Percentiles rank a stretch among this genome's conserved stretches.
These are phyloP conservation scores for Mollisia scopiformis DNA, from an alignment of 2,329 filamentous ascomycete species.

Conservation along the genomic window DNA sequence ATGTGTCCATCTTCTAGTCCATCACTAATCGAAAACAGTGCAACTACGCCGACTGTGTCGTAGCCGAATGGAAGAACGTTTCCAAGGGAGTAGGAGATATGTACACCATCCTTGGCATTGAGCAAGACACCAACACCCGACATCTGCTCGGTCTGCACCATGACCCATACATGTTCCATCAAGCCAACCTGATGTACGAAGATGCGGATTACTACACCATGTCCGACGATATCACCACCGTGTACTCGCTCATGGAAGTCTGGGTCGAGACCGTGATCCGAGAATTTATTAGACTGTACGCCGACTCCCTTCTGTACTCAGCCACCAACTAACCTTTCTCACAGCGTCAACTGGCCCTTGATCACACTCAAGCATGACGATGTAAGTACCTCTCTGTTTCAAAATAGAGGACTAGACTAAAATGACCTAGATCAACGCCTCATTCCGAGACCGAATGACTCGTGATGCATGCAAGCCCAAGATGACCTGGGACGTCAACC, in stretches of 20 bases:
- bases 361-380: conserved; percentile 58
- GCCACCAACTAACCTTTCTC: not conserved
- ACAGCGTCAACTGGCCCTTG: conserved; percentile 50
- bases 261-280: conserved; percentile 6
- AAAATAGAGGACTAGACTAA: not conserved
- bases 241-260: conserved; percentile 6
- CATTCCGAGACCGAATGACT: conserved; percentile 52
- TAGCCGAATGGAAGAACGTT: conserved; percentile 55
- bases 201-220: conserved; percentile 19
- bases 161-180: conserved; percentile 50
- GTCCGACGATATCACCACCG: conserved; percentile 11
- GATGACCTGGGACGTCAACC: conserved; percentile 20
- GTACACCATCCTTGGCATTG: conserved; percentile 51
- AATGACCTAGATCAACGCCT: conserved; percentile 1
- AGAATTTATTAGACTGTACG: conserved; percentile 8
- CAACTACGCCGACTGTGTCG: conserved; percentile 24
- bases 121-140: conserved; percentile 54
- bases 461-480: conserved; percentile 27
- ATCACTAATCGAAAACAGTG: not conserved
- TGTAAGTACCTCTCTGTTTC: conserved; percentile 39
- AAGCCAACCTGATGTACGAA: conserved; percentile 56
- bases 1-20: not conserved
- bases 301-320: not conserved
- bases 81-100: conserved; percentile 57
- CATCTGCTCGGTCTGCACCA: conserved; percentile 54